Percentiles rank a stretch among this genome's conserved stretches.
Conservation (phyloP, 192 early-diverging fungal genomes). For the Backusella mclennaniae region DNA sequence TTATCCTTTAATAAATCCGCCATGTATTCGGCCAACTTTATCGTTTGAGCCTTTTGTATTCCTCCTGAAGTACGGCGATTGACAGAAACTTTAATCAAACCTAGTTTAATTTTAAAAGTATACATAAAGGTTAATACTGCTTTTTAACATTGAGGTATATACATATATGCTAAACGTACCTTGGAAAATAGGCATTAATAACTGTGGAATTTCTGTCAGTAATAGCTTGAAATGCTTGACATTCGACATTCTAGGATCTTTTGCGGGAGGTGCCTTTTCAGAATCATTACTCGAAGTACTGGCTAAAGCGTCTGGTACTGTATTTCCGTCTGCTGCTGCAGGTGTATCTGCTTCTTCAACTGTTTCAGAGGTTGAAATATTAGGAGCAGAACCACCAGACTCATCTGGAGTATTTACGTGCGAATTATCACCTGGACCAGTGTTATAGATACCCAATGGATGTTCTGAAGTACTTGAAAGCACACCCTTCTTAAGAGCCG, state of each 20-base stretch:
- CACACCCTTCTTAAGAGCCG: conserved; percentile 29
- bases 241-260: conserved; percentile 66
- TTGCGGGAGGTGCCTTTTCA: conserved; percentile 20
- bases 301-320: background rate
- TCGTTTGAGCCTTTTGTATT: conserved; percentile 46
- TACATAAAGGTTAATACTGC: background rate
- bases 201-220: conserved; percentile 63
- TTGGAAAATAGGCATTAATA: conserved; percentile 64
- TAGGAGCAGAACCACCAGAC: background rate
- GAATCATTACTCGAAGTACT: conserved; percentile 22
- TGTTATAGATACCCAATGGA: conserved; percentile 26
- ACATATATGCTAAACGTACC: background rate
- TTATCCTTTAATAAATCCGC: conserved; percentile 52
- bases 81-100: conserved; percentile 60
- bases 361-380: background rate
- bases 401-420: background rate
- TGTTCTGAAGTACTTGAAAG: conserved; percentile 13
- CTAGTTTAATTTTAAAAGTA: conserved; percentile 13
- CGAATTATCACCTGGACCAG: background rate
- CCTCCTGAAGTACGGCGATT: conserved; percentile 52
- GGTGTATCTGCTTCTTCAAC: conserved; percentile 21
- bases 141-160: background rate
- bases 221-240: conserved; percentile 62
- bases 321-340: conserved; percentile 13
- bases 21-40: conserved; percentile 60